Conservation (phyloP, 2,329 filamentous ascomycete species). For the Ascocoryne sarcoides region DNA sequence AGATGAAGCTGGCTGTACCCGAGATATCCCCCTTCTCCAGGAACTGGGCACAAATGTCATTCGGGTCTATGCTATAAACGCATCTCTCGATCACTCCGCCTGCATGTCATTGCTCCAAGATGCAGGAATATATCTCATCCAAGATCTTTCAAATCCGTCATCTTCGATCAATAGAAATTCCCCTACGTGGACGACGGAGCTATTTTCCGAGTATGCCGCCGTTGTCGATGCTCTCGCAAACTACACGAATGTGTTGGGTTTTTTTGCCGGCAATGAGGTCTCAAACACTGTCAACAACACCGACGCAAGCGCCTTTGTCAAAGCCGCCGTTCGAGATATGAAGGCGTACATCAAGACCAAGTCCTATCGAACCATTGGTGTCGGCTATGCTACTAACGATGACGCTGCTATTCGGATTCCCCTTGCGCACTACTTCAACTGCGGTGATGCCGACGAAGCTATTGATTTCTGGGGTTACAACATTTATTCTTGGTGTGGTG, state of each 20-base stretch:
- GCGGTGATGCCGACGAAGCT: slow-evolving; percentile 53
- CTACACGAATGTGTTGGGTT: slow-evolving; percentile 89
- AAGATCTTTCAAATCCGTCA: slow-evolving; percentile 76
- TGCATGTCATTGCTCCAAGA: slow-evolving; percentile 80
- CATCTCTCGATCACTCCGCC: slow-evolving; percentile 62
- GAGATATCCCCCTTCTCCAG: slow-evolving; percentile 75
- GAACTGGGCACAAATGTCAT: slow-evolving; percentile 84
- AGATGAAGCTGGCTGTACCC: slow-evolving; percentile 61
- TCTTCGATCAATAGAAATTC: slow-evolving; percentile 77
- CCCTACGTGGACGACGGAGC: slow-evolving; percentile 68
- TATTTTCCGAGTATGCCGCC: slow-evolving; percentile 72
- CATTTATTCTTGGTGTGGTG: slow-evolving; percentile 98
- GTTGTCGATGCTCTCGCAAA: slow-evolving; percentile 75
- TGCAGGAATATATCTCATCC: slow-evolving; percentile 90
- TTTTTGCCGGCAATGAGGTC: slow-evolving; percentile 98
- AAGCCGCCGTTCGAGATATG: slow-evolving; percentile 34
- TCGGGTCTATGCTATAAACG: slow-evolving; percentile 89
- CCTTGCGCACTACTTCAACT: slow-evolving; percentile 92
- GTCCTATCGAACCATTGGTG: slow-evolving; percentile 4
- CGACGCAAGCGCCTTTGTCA: slow-evolving; percentile 83
- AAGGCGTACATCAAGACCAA: slow-evolving; percentile 6
- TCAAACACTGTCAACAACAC: slow-evolving; percentile 87
- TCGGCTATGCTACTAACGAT: slow-evolving; percentile 6
- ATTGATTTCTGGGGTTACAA: slow-evolving; percentile 99
- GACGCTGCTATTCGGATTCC: slow-evolving; percentile 73